These are phyloP conservation scores for Penicillium sp. DNA, from an alignment of 2,329 filamentous ascomycete species.

Conservation along the genomic window DNA sequence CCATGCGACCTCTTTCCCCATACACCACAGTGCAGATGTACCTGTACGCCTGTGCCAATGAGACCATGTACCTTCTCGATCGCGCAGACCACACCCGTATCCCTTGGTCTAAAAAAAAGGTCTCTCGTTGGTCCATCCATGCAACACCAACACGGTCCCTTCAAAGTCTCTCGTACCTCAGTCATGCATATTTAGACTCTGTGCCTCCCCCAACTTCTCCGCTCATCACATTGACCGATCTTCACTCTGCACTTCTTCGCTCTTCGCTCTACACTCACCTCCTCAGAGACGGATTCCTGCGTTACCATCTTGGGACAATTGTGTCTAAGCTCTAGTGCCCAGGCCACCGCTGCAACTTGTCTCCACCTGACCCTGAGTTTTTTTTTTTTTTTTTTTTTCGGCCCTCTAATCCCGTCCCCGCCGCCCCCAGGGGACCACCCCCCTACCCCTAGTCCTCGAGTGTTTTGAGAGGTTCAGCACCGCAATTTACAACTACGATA, in stretches of 20 bases:
- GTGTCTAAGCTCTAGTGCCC: background rate
- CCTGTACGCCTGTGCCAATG: no score
- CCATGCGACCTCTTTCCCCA: conserved; percentile 13
- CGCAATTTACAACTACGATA: background rate
- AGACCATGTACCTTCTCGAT: background rate
- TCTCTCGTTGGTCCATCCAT: background rate
- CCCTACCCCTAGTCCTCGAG: no score
- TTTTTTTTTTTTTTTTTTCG: conserved; percentile 6
- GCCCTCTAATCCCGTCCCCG: background rate
- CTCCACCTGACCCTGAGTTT: conserved; percentile 6
- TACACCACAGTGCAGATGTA: background rate
- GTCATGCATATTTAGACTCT: background rate
- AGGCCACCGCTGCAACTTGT: conserved; percentile 4
- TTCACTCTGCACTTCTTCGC: background rate
- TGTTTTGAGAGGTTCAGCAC: background rate
- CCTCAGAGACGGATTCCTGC: no score
- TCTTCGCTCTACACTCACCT: no score
- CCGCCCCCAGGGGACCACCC: background rate
- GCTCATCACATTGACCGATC: conserved; percentile 7
- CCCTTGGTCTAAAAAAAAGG: background rate
- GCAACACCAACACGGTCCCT: background rate
- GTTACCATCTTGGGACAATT: conserved; percentile 4
- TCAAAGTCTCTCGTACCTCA: no score
- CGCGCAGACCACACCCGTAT: background rate
- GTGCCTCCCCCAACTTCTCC: background rate